Base-by-base conservation (phyloP, 257 asterid genomes). In the Ballota nigra region DNA sequence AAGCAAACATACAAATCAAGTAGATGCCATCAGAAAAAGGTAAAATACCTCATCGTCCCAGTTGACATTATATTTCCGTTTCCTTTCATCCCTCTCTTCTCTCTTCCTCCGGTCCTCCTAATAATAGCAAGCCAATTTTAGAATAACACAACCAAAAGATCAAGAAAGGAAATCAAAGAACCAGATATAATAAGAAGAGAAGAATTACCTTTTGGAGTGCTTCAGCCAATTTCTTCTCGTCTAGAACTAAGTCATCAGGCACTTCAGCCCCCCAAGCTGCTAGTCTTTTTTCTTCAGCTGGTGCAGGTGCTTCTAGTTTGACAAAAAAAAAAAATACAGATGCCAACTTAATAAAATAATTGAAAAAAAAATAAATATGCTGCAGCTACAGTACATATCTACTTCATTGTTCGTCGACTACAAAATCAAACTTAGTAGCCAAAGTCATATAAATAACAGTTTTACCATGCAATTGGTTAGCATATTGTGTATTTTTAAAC, bases 221-320 rank as follows among this genome's bases (percentile, higher is more conserved):
- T 77, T 84, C 96, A n/a, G 91, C 78, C 40, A 88, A 76, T 69
- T 80, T 89, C 63, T 74, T 80, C 81, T 87, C 68, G 71, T 89
- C 98, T 68, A 88, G 55, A 70, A 85, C 87, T 76, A 89, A 68
- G 86, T 88, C 96, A 24, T 83, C 96, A 11, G 96, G 96, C 62
- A 83, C 83, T 63, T 92, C 96, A 53, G 90, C 70, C 59, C 98
- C 98, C 98, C 98, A 92, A 0, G 91, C 84, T 15, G 92, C 92
- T 18, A 82, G 86, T 60, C 72, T 81, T 87, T 79, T 87, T 73
- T 82, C 89, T 77, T 87, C 96, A 34, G 66, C 47, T 66, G 81
- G 84, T 5, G 79, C 81, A 41, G 84, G 79, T 69, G 77, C 61
- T 29, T 83, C 97, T 81, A 13, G 18, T 43, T 38, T 38, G 45